Evolutionary conservation across 371 early-diverging fungal species (phyloP).

Genomic region (Vittaforma corneae): DNA sequence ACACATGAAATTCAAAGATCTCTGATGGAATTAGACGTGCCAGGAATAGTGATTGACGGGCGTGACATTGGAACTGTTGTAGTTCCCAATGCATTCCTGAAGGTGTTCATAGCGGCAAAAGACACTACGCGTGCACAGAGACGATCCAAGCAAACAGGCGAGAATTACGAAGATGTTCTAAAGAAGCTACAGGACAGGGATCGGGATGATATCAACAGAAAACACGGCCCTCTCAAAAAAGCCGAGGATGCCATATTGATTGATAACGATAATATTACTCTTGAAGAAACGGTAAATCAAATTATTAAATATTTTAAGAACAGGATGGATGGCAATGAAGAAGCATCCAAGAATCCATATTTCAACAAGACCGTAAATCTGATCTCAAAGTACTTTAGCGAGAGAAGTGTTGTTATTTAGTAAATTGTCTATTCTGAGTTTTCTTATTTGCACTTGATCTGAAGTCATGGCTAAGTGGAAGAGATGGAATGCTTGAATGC

Average conservation of each 20-base stretch:
- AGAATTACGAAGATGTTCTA: constrained; percentile 41
- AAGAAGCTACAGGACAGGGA: constrained; percentile 62
- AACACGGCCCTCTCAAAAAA: constrained; percentile 66
- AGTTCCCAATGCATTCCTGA: constrained; percentile 74
- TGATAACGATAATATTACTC: constrained; percentile 66
- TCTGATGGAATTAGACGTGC: constrained; percentile 55
- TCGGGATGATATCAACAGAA: constrained; percentile 65
- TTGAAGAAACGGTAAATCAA: constrained; percentile 66
- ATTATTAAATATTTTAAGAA: constrained; percentile 59
- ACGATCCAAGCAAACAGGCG: constrained; percentile 62
- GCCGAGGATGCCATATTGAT: constrained; percentile 70
- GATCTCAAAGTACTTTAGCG: no score
- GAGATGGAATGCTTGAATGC: not conserved
- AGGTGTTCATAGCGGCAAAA: constrained; percentile 71
- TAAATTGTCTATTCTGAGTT: no score
- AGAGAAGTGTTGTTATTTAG: no score
- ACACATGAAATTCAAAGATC: constrained; percentile 63
- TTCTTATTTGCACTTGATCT: no score
- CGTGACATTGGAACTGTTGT: constrained; percentile 78
- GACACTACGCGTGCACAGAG: constrained; percentile 67
- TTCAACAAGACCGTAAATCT: no score
- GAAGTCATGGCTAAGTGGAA: no score
- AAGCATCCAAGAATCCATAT: no score
- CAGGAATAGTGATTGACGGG: constrained; percentile 78
- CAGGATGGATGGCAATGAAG: constrained; percentile 53